Percentiles rank a stretch among this genome's conserved stretches.
phyloP scores from a whole-genome alignment of 345 rosid species.

The Citrus hindsii region DNA sequence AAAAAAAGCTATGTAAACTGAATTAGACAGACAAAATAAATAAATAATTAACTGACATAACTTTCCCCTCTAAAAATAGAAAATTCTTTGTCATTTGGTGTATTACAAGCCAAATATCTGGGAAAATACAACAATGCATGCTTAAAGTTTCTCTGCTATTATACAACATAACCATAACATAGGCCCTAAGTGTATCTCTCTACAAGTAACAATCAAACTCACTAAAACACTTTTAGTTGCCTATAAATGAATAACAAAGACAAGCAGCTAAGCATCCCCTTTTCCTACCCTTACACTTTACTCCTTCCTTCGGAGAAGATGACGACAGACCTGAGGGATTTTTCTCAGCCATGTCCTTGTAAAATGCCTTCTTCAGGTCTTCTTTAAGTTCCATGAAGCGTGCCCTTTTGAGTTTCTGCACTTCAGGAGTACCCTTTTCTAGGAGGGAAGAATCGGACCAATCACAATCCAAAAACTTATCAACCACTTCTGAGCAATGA shows the following conservation, averaged over 20 bases:
- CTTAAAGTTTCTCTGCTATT: neutral
- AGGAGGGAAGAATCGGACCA: conserved; percentile 27
- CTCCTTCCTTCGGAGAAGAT: conserved; percentile 22
- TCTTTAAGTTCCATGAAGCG: conserved; percentile 43
- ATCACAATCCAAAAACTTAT: conserved; percentile 32
- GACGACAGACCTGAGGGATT: conserved; percentile 17
- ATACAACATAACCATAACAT: neutral
- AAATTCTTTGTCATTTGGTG: neutral
- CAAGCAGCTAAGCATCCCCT: neutral
- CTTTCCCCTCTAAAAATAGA: neutral
- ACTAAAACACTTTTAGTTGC: neutral
- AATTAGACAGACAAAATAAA: neutral
- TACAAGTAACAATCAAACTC: neutral
- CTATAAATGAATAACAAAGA: neutral
- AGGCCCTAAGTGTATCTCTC: neutral
- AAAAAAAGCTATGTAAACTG: neutral
- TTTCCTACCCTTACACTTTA: conserved; percentile 7
- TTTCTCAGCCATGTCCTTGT: conserved; percentile 37
- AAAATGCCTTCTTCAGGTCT: conserved; percentile 36
- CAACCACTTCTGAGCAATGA: conserved; percentile 39
- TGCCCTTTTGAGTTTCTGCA: conserved; percentile 29
- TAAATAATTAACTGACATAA: neutral
- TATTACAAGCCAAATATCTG: conserved; percentile 4
- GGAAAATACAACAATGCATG: neutral
- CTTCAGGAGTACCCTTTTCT: conserved; percentile 39